Conservation (phyloP, 176 grass and related monocot species). For the Lolium rigidum region DNA sequence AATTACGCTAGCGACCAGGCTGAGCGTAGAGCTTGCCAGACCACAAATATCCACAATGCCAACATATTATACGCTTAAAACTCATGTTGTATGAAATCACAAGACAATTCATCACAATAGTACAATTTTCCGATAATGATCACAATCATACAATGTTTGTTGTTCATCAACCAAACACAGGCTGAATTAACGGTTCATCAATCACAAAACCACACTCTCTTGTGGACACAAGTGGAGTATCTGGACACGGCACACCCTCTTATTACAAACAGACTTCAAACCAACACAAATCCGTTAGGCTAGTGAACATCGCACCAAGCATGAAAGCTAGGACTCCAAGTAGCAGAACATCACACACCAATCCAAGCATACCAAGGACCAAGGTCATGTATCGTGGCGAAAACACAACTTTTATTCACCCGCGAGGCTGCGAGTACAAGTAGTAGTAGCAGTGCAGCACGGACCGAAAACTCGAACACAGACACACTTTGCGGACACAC, state of each 20-base stretch:
- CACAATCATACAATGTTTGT: background rate
- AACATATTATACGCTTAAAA: too few species aligned
- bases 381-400: background rate
- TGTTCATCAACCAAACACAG: background rate
- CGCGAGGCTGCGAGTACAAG: too few species aligned
- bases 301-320: background rate
- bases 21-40: too few species aligned
- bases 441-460: too few species aligned
- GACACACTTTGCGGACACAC: background rate
- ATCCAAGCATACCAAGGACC: background rate
- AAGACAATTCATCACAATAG: too few species aligned
- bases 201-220: background rate
- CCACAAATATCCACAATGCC: too few species aligned
- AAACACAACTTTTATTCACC: background rate
- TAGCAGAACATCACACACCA: slow-evolving; percentile 6
- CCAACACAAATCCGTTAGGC: background rate
- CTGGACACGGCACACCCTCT: background rate
- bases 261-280: background rate
- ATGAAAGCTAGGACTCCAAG: background rate
- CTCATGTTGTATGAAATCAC: too few species aligned
- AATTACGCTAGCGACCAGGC: too few species aligned
- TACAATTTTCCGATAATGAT: too few species aligned
- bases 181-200: slow-evolving; percentile 16
- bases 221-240: background rate
- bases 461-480: background rate